Conservation (phyloP, 1,139 yeast species). For the Yamadazyma oceani region DNA sequence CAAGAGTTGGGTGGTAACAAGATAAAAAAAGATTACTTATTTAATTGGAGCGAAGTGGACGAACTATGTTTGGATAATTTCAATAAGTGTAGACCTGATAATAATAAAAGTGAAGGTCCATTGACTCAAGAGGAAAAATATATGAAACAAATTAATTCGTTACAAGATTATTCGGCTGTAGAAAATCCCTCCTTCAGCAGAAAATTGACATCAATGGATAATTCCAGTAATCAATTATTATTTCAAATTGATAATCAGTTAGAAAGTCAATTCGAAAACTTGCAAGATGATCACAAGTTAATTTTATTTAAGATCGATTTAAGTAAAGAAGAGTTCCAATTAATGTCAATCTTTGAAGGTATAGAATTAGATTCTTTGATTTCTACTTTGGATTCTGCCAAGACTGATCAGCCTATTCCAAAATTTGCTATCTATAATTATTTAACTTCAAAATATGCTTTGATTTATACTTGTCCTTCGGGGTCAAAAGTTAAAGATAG, state of each 20-base stretch:
- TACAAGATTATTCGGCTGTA: constrained; percentile 31
- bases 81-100: constrained; percentile 20
- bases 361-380: constrained; percentile 25
- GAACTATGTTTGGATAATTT: constrained; percentile 61
- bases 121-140: constrained; percentile 63
- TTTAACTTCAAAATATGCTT: constrained; percentile 36
- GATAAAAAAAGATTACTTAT: constrained; percentile 49
- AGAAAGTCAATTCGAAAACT: constrained; percentile 18
- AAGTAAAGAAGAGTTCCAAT: constrained; percentile 26
- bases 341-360: constrained; percentile 16
- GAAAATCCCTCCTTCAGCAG: constrained; percentile 12
- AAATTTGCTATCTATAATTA: constrained; percentile 61
- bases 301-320: constrained; percentile 35
- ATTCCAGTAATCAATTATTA: constrained; percentile 21
- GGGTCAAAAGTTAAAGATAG: constrained; percentile 88
- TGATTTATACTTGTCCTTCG: constrained; percentile 87
- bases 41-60: constrained; percentile 56
- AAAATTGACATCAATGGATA: constrained; percentile 41
- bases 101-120: constrained; percentile 42
- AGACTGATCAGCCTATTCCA: constrained; percentile 21
- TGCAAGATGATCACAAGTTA: constrained; percentile 17
- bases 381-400: constrained; percentile 17
- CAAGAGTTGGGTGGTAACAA: constrained; percentile 69
- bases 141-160: constrained; percentile 44
- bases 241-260: constrained; percentile 30